These are phyloP conservation scores for Aspergillus cejpii DNA, from an alignment of 2,329 filamentous ascomycete species.

Conservation along the genomic window DNA sequence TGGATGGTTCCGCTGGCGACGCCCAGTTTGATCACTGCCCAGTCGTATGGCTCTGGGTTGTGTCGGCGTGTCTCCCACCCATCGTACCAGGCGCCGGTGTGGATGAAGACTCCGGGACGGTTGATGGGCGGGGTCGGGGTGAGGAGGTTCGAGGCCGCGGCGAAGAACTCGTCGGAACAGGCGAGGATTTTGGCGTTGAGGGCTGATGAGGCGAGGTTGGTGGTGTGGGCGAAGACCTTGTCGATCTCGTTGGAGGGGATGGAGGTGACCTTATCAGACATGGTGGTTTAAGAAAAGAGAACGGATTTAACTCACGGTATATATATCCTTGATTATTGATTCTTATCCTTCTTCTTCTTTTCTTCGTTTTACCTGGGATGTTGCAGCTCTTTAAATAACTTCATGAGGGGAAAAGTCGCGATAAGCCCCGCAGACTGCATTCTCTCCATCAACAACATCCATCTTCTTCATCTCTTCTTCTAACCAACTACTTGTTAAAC, in stretches of 20 bases:
- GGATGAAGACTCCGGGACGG: conserved; percentile 53
- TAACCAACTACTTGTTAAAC: neutral
- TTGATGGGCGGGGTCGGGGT: conserved; percentile 52
- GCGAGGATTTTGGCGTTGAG: conserved; percentile 51
- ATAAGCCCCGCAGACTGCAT: conserved; percentile 9
- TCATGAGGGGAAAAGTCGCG: neutral
- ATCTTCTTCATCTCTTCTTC: neutral
- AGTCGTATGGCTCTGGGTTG: conserved; percentile 53
- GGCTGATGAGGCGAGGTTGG: conserved; percentile 40
- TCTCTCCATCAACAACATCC: too few relatives aligned
- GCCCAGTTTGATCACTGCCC: conserved; percentile 54
- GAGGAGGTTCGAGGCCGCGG: conserved; percentile 52
- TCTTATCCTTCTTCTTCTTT: neutral
- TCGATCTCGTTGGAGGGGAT: conserved; percentile 48
- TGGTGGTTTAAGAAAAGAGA: too few relatives aligned
- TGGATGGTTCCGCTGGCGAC: conserved; percentile 39
- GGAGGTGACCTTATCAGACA: conserved; percentile 11
- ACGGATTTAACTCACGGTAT: too few relatives aligned
- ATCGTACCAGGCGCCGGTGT: conserved; percentile 58
- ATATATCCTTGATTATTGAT: too few relatives aligned
- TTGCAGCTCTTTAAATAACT: neutral
- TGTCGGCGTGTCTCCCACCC: conserved; percentile 59
- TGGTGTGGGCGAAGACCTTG: conserved; percentile 49
- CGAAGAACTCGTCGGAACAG: conserved; percentile 58
- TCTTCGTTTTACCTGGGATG: neutral